Conservation (phyloP, 164 flowering plant genomes). For the Euptelea pleiosperma region DNA sequence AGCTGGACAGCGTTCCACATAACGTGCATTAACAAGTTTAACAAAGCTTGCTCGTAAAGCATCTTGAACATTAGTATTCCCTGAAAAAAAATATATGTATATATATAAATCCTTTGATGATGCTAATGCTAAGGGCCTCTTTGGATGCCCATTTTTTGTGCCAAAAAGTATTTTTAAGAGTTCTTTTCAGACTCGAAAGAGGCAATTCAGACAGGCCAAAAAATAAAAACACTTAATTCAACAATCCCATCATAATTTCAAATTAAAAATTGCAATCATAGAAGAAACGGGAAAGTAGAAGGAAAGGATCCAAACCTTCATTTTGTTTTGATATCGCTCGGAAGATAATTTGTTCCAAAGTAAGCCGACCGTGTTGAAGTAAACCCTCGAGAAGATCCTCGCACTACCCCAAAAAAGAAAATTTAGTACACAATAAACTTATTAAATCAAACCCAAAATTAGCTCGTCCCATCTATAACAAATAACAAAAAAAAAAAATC, state of each 20-base stretch:
- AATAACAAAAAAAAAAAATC: constrained; percentile 3
- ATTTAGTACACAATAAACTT: neutral
- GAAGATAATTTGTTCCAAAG: constrained; percentile 55
- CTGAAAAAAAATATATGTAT: constrained; percentile 29
- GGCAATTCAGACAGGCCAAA: too few relatives aligned
- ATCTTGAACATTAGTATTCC: constrained; percentile 28
- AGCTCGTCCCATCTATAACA: neutral
- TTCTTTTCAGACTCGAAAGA: too few relatives aligned
- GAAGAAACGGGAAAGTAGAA: neutral
- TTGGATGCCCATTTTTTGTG: too few relatives aligned
- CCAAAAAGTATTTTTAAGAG: too few relatives aligned
- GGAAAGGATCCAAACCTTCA: constrained; percentile 25
- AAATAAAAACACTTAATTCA: neutral
- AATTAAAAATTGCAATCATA: neutral
- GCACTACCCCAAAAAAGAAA: constrained; percentile 40
- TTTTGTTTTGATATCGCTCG: constrained; percentile 35
- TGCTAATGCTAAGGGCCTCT: too few relatives aligned
- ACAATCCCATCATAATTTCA: neutral
- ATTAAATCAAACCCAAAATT: neutral
- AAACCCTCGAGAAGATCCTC: constrained; percentile 54
- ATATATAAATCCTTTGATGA: too few relatives aligned
- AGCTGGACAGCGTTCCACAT: constrained; percentile 83
- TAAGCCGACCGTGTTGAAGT: constrained; percentile 85
- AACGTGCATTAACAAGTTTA: constrained; percentile 60
- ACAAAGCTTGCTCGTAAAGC: constrained; percentile 41